These are phyloP conservation scores for Suillus tomentosus DNA, from an alignment of 768 basidiomycete genomes.

Conservation along the genomic window DNA sequence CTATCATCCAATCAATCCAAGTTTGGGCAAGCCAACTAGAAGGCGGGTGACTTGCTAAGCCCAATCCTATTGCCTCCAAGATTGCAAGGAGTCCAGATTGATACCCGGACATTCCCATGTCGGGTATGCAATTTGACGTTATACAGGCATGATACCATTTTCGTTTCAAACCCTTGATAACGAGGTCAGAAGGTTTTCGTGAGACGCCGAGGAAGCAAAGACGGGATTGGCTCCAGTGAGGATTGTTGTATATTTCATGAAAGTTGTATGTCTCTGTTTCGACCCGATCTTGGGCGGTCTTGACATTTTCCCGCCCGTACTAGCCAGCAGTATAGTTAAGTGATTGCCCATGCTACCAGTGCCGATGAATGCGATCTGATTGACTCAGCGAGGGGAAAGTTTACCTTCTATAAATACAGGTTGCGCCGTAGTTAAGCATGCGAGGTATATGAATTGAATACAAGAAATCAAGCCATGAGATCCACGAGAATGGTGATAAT, in stretches of 20 bases:
- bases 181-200: not conserved
- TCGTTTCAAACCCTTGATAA: not conserved
- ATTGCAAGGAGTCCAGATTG: not conserved
- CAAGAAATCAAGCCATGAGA: constrained; percentile 51
- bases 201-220: not conserved
- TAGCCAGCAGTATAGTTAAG: not conserved
- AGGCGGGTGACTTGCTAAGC: not conserved
- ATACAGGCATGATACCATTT: not conserved
- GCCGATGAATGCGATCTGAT: not conserved
- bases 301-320: not conserved
- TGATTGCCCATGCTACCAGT: not conserved
- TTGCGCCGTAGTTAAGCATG: constrained; percentile 1
- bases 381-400: not conserved
- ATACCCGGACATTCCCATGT: not conserved
- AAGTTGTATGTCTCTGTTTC: not conserved
- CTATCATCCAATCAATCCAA: constrained; percentile 4
- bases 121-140: not conserved
- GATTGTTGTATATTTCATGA: not conserved
- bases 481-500: constrained; percentile 92
- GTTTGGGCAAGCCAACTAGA: not conserved
- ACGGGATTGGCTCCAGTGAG: not conserved
- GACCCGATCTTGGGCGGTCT: not conserved
- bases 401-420: constrained; percentile 4
- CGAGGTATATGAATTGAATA: constrained; percentile 1
- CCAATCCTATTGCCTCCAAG: not conserved